A percentile compares a stretch with the other conserved stretches of the same genome.
Evolutionary conservation across 2,329 filamentous ascomycete species (phyloP).

Genomic region (Penicillium italicum): DNA sequence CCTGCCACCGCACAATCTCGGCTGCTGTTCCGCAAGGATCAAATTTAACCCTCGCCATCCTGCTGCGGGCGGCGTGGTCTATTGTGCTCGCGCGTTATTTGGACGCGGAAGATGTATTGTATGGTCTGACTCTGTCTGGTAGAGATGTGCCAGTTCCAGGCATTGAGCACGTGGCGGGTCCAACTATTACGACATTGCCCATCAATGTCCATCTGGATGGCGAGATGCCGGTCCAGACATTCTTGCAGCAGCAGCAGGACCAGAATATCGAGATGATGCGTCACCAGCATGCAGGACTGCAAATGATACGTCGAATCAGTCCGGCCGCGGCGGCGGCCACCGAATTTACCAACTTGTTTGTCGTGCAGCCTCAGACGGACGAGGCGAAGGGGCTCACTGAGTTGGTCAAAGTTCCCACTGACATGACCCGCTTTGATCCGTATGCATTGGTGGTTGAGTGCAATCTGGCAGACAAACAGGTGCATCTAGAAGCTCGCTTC

Average conservation of each 20-base stretch:
- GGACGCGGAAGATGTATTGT: conserved; percentile 37
- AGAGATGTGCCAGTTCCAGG: conserved; percentile 36
- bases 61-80: conserved; percentile 30
- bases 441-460: conserved; percentile 61
- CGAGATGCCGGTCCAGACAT: neutral
- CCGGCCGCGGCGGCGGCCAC: neutral
- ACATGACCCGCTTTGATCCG: conserved; percentile 31
- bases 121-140: conserved; percentile 41
- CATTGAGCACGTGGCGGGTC: conserved; percentile 40
- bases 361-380: conserved; percentile 1
- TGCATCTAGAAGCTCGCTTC: conserved; percentile 2
- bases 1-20: neutral
- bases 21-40: conserved; percentile 20
- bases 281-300: neutral
- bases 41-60: conserved; percentile 27
- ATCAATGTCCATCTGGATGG: neutral
- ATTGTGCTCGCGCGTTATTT: conserved; percentile 36
- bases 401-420: neutral
- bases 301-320: neutral
- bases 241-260: conserved; percentile 1
- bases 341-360: conserved; percentile 2
- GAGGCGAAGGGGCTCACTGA: neutral
- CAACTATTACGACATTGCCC: conserved; percentile 42
- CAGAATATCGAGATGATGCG: neutral
- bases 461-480: conserved; percentile 37